Conservation (phyloP, 495 filamentous ascomycete genomes). For the Podospora conica region DNA sequence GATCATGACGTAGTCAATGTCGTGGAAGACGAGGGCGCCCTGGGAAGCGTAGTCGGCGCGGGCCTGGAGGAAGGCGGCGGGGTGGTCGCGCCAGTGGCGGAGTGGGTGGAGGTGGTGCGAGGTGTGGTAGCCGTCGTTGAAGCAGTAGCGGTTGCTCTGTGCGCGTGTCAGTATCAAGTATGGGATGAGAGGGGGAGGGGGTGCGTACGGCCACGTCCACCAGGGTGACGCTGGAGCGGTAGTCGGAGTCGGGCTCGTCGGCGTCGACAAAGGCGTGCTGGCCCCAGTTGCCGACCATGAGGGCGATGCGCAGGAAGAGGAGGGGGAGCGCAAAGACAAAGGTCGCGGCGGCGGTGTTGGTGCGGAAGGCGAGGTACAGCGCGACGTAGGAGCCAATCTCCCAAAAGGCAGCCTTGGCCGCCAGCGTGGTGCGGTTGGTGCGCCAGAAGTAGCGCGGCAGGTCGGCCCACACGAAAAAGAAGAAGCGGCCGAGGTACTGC, state of each 20-base stretch:
- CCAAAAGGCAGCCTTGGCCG: conserved; percentile 47
- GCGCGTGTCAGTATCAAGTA: background rate
- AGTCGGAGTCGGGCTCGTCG: conserved; percentile 63
- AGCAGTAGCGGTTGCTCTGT: conserved; percentile 60
- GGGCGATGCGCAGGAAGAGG: conserved; percentile 51
- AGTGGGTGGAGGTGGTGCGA: conserved; percentile 70
- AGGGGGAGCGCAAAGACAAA: conserved; percentile 59
- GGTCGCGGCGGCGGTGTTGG: conserved; percentile 42
- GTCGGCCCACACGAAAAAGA: conserved; percentile 66
- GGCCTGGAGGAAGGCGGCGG: conserved; percentile 53
- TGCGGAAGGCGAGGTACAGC: conserved; percentile 40
- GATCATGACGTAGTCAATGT: conserved; percentile 69
- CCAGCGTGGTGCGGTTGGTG: conserved; percentile 47
- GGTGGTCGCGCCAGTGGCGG: conserved; percentile 72
- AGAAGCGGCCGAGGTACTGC: conserved; percentile 64
- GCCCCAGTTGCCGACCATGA: conserved; percentile 78
- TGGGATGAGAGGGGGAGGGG: background rate
- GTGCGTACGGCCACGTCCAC: conserved; percentile 61
- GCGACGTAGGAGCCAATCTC: conserved; percentile 49
- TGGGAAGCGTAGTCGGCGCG: conserved; percentile 53
- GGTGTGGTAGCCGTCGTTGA: conserved; percentile 76
- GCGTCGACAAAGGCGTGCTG: conserved; percentile 72
- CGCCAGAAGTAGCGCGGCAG: conserved; percentile 65
- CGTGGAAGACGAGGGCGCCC: conserved; percentile 57
- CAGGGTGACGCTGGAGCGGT: conserved; percentile 61